Evolutionary conservation across 2,329 filamentous ascomycete genomes (phyloP).

Genomic region (Apiospora aurea): DNA sequence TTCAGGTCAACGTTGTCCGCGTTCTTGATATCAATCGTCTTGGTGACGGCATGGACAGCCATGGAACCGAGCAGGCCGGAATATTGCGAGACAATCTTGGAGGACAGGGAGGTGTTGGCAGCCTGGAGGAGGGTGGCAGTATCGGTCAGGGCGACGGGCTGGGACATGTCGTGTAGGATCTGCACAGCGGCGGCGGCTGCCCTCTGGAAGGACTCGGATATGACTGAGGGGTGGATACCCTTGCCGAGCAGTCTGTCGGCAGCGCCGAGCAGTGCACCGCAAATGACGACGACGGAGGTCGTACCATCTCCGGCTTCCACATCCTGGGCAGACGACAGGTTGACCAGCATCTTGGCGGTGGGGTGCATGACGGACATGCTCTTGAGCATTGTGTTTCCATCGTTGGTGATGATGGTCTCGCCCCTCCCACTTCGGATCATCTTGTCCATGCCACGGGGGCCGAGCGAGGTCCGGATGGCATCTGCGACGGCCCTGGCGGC

Average conservation of each 20-base stretch:
- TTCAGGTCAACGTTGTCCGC: constrained; percentile 96
- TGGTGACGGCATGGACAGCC: constrained; percentile 95
- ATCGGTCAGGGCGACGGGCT: constrained; percentile 88
- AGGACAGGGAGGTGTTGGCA: constrained; percentile 94
- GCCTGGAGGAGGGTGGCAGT: constrained; percentile 92
- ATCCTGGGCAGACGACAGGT: constrained; percentile 95
- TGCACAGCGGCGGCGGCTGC: constrained; percentile 88
- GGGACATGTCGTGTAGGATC: constrained; percentile 93
- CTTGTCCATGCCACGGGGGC: constrained; percentile 98
- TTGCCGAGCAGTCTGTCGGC: constrained; percentile 91
- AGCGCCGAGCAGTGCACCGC: constrained; percentile 90
- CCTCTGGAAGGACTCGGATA: constrained; percentile 96
- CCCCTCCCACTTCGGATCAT: constrained; percentile 98
- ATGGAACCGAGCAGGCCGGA: constrained; percentile 95
- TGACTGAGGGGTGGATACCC: constrained; percentile 96
- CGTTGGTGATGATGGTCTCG: constrained; percentile 98
- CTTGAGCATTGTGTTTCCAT: constrained; percentile 98
- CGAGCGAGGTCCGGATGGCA: constrained; percentile 95
- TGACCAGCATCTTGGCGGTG: constrained; percentile 99
- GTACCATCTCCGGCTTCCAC: constrained; percentile 98
- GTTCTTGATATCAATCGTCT: constrained; percentile 93
- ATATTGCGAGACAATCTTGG: constrained; percentile 98
- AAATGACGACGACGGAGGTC: constrained; percentile 97
- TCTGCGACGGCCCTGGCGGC: constrained; percentile 97
- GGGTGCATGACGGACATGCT: constrained; percentile 99